Base-by-base conservation (phyloP, 1,284 basidiomycete genomes). In the Heterobasidion irregulare region DNA sequence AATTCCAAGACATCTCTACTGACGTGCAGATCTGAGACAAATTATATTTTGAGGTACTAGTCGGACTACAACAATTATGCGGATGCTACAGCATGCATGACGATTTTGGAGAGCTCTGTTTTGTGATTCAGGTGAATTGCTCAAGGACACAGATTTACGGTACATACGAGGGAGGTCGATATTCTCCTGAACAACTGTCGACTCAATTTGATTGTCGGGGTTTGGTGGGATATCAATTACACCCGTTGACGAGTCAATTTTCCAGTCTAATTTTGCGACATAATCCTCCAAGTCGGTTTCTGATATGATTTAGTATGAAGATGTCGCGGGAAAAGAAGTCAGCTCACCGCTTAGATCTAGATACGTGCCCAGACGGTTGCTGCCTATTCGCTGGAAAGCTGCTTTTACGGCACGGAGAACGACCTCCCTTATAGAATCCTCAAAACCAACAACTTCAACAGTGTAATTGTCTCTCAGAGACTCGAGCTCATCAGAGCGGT, bases 191-290 rank as follows among this genome's bases (percentile, higher is more conserved):
- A 96, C 89, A 45, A 96, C 83, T n/a, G 91, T 91, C 0, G 94
- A 91, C 70, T 94, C 91, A 65, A 97, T 92, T 66, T 94, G 89
- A 72, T 97, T 98, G 71, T 95, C 92, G n/a, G 88, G 89, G 70
- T 94, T 95, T 52, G 84, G 79, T 44, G 94, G 93, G 55, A 97
- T 78, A 32, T 71, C 74, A 50, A 94, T 80, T 10, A 84, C 79
- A 15, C 80, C 83, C 6, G 72, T 75, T 8, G 75, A 64, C 8
- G 77, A 71, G 63, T 93, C 83, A 38, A 86, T 62, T 46, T 74
- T 74, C 95, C 94, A 98, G 18, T 85, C 90, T 50, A 87, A 75
- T 62, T 83, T 80, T 62, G 76, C 70, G 51, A 89, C 75, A 69
- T 87, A 95, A 9, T 72, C 72, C 46, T 77, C 75, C 44, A 95